Evolutionary conservation across 306 rosid species (phyloP).

Genomic region (Vicia villosa): DNA sequence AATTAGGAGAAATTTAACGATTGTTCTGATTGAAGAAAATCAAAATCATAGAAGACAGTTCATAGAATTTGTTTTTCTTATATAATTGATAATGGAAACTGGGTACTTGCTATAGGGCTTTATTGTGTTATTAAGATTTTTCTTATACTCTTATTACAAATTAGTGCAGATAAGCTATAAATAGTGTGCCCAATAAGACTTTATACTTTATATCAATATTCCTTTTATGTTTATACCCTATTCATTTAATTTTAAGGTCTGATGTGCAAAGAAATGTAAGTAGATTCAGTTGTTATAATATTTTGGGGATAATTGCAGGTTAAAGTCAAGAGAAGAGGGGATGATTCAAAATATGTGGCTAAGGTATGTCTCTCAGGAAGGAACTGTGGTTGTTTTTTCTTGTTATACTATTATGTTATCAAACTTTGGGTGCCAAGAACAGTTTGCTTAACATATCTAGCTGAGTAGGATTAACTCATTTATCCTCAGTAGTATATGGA

Average conservation of each 20-base stretch:
- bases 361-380: conserved; percentile 63
- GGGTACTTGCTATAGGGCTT: conserved; percentile 8
- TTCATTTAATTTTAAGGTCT: conserved; percentile 15
- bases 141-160: background rate
- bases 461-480: conserved; percentile 15
- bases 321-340: conserved; percentile 97
- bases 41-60: conserved; percentile 17
- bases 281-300: conserved; percentile 19
- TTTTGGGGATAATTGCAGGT: conserved; percentile 59
- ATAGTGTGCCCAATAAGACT: conserved; percentile 19
- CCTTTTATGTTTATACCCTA: conserved; percentile 26
- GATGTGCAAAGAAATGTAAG: conserved; percentile 10
- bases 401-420: conserved; percentile 24
- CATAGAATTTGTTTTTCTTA: background rate
- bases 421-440: conserved; percentile 14
- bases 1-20: conserved; percentile 21
- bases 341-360: conserved; percentile 95
- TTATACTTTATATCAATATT: conserved; percentile 19
- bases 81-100: background rate
- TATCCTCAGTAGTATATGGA: background rate
- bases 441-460: conserved; percentile 25
- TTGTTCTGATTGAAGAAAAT: conserved; percentile 23
- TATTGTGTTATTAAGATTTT: conserved; percentile 2
- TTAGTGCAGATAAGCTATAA: conserved; percentile 15
- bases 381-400: conserved; percentile 21